Conservation (phyloP, 139 green algal species). For the Marvania coccoides region DNA sequence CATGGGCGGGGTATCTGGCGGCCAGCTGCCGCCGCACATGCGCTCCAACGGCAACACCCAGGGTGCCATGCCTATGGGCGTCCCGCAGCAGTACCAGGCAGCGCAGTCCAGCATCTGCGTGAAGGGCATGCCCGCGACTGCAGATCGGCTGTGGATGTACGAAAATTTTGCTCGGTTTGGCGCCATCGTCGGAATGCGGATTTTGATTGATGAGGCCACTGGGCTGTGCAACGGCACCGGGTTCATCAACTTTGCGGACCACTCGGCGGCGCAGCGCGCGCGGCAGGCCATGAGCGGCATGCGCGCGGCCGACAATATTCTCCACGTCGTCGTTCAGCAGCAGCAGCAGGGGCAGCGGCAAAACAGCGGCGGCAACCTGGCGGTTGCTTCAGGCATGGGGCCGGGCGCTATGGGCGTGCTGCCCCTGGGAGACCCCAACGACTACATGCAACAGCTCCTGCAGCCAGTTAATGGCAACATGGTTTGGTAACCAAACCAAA, state of each 20-base stretch:
- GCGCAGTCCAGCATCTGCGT: conserved; percentile 16
- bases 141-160: conserved; percentile 33
- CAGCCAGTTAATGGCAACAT: background rate
- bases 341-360: conserved; percentile 3
- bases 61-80: no score
- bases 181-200: conserved; percentile 1
- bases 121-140: conserved; percentile 5
- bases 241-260: conserved; percentile 19
- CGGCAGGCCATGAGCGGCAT: conserved; percentile 16
- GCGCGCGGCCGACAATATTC: conserved; percentile 12
- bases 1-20: background rate
- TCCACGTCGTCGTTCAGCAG: conserved; percentile 23
- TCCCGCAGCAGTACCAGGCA: conserved; percentile 8
- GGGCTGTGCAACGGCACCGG: conserved; percentile 14
- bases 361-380: no score
- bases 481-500: background rate
- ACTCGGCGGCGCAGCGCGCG: background rate
- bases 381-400: no score
- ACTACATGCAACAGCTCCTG: no score
- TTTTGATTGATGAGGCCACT: conserved; percentile 15
- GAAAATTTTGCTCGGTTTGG: conserved; percentile 31
- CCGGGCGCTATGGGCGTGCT: no score
- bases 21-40: background rate
- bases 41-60: background rate
- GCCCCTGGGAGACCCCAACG: no score